These are phyloP conservation scores for Digitaria exilis DNA, from an alignment of 202 grass and related monocot species.

Conservation along the genomic window DNA sequence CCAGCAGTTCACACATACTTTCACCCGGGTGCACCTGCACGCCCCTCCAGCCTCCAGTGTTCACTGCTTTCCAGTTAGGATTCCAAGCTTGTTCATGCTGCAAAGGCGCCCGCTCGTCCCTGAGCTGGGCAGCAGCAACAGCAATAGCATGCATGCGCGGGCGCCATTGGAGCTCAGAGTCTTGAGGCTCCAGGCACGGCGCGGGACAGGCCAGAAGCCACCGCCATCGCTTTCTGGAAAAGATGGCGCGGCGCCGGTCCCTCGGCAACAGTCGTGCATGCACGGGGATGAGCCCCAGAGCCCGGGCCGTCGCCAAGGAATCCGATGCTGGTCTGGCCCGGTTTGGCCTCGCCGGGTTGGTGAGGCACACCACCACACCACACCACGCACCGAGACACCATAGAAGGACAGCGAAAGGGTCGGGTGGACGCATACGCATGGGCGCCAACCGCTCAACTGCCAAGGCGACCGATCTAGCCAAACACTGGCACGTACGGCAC, in stretches of 20 bases:
- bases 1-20: conserved; percentile 32
- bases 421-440: background rate
- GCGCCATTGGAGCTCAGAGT: background rate
- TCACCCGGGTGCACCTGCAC: background rate
- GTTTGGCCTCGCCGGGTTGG: background rate
- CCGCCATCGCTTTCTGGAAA: conserved; percentile 34
- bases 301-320: conserved; percentile 30
- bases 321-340: conserved; percentile 37
- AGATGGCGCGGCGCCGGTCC: conserved; percentile 27
- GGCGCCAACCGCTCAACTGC: conserved; percentile 14
- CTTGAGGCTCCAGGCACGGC: no score
- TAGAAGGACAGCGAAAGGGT: background rate
- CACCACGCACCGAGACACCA: background rate
- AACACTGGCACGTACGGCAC: background rate
- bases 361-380: conserved; percentile 34
- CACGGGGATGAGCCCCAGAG: background rate
- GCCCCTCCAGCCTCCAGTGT: background rate
- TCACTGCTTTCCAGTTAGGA: background rate
- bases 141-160: background rate
- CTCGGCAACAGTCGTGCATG: conserved; percentile 2
- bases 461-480: background rate
- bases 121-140: conserved; percentile 7
- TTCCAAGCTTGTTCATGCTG: conserved; percentile 47
- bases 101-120: background rate
- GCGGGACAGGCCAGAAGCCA: background rate